Evolutionary conservation across 2,329 filamentous ascomycete species (phyloP).

Genomic region (Fusarium circinatum): DNA sequence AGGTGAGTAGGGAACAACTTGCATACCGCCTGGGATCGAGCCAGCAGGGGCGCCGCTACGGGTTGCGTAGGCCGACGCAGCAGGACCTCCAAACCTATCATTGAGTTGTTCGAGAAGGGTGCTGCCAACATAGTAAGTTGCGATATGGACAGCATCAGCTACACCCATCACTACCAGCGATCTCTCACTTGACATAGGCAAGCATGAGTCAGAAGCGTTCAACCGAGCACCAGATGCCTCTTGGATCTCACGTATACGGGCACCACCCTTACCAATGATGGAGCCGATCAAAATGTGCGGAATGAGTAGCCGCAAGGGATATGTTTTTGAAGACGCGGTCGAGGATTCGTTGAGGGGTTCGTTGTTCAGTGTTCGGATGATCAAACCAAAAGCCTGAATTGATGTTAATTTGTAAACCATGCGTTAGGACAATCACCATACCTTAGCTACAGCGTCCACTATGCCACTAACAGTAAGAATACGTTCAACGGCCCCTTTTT

Average conservation of each 20-base stretch:
- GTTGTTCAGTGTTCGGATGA: slow-evolving; percentile 98
- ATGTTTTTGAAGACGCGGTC: slow-evolving; percentile 94
- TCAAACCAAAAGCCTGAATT: slow-evolving; percentile 88
- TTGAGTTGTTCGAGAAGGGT: slow-evolving; percentile 98
- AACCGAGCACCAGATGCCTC: slow-evolving; percentile 95
- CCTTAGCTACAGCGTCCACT: slow-evolving; percentile 97
- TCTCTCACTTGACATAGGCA: slow-evolving; percentile 94
- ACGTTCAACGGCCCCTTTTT: slow-evolving; percentile 95
- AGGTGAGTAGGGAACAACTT: slow-evolving; percentile 97
- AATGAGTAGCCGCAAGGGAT: slow-evolving; percentile 92
- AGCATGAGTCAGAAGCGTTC: slow-evolving; percentile 94
- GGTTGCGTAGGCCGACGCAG: slow-evolving; percentile 97
- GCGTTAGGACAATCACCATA: slow-evolving; percentile 53
- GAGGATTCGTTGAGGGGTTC: slow-evolving; percentile 90
- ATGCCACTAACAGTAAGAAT: slow-evolving; percentile 97
- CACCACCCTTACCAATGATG: slow-evolving; percentile 97
- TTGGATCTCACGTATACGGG: slow-evolving; percentile 97
- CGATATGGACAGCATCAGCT: slow-evolving; percentile 97
- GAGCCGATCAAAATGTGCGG: slow-evolving; percentile 98
- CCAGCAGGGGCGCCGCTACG: slow-evolving; percentile 93
- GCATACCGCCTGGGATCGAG: slow-evolving; percentile 96
- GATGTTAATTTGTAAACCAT: slow-evolving; percentile 42
- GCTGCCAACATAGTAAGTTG: slow-evolving; percentile 97
- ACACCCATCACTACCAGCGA: slow-evolving; percentile 98
- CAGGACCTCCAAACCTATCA: slow-evolving; percentile 93